Conservation (phyloP, 2,329 filamentous ascomycete genomes). For the Chaetomiaceae sp. region DNA sequence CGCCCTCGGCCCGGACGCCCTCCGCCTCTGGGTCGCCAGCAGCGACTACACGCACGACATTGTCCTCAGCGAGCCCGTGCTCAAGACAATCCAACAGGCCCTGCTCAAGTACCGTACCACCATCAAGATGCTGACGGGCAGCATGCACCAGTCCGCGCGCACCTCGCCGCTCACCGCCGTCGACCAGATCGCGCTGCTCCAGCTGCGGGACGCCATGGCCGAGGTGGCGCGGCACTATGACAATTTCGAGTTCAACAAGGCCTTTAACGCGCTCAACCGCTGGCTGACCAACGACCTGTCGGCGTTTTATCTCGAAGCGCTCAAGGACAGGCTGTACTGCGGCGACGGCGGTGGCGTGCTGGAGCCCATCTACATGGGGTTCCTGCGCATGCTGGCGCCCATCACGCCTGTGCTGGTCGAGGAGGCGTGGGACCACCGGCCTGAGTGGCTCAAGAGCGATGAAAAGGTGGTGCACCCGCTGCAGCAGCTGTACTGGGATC, state of each 20-base stretch:
- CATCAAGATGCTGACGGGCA: slow-evolving; percentile 85
- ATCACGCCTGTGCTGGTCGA: slow-evolving; percentile 80
- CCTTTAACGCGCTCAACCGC: slow-evolving; percentile 65
- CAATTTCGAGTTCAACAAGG: slow-evolving; percentile 79
- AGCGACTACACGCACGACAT: slow-evolving; percentile 90
- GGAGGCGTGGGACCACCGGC: slow-evolving; percentile 79
- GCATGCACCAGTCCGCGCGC: slow-evolving; percentile 54
- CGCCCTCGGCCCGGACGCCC: slow-evolving; percentile 75
- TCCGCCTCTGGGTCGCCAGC: slow-evolving; percentile 87
- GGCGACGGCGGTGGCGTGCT: slow-evolving; percentile 63
- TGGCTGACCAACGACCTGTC: slow-evolving; percentile 83
- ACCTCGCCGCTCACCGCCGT: slow-evolving; percentile 51
- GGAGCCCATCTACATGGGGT: slow-evolving; percentile 63
- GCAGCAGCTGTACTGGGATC: slow-evolving; percentile 43
- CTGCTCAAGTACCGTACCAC: slow-evolving; percentile 86
- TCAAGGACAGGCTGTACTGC: slow-evolving; percentile 91
- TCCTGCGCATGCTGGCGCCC: slow-evolving; percentile 75
- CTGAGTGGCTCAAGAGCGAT: slow-evolving; percentile 55
- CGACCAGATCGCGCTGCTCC: slow-evolving; percentile 73
- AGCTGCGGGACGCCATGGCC: slow-evolving; percentile 62
- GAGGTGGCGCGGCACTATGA: slow-evolving; percentile 62
- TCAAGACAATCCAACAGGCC: slow-evolving; percentile 70
- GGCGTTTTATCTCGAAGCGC: slow-evolving; percentile 86
- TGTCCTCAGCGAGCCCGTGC: slow-evolving; percentile 69
- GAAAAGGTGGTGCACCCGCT: slow-evolving; percentile 39